A percentile compares a stretch with the other conserved stretches of the same genome.
Evolutionary conservation across 2,329 filamentous ascomycete species (phyloP).

Genomic region (Colletotrichum tropicale): DNA sequence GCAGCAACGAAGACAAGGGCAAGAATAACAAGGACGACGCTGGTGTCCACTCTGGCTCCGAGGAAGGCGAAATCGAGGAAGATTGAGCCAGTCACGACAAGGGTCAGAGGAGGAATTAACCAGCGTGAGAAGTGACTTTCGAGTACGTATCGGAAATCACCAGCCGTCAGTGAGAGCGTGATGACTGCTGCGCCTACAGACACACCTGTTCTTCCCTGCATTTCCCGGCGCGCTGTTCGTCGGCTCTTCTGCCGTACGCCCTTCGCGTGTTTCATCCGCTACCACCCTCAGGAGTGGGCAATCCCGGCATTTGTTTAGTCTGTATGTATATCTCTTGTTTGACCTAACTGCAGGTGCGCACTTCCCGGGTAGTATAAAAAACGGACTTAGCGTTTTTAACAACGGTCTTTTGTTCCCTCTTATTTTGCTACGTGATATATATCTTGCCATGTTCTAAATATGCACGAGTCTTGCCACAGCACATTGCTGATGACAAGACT

Average conservation of each 20-base stretch:
- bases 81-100: constrained; percentile 43
- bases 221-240: not conserved
- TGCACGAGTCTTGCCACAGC: constrained; percentile 29
- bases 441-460: not conserved
- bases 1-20: constrained; percentile 1
- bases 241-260: not conserved
- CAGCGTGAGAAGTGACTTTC: not conserved
- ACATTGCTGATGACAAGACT: constrained; percentile 37
- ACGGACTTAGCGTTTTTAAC: not conserved
- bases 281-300: not conserved
- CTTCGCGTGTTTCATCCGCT: not conserved
- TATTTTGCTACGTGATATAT: not conserved
- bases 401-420: not conserved
- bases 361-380: not conserved
- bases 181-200: constrained; percentile 21
- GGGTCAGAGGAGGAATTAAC: not conserved
- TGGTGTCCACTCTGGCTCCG: constrained; percentile 82
- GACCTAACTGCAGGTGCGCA: not conserved
- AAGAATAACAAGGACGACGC: constrained; percentile 55
- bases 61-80: constrained; percentile 98
- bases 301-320: not conserved
- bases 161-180: constrained; percentile 25
- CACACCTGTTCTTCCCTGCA: not conserved
- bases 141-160: constrained; percentile 38
- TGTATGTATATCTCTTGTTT: constrained; percentile 18